phyloP scores from a whole-genome alignment of 768 basidiomycete species.

The Multifurca ochricompacta region DNA sequence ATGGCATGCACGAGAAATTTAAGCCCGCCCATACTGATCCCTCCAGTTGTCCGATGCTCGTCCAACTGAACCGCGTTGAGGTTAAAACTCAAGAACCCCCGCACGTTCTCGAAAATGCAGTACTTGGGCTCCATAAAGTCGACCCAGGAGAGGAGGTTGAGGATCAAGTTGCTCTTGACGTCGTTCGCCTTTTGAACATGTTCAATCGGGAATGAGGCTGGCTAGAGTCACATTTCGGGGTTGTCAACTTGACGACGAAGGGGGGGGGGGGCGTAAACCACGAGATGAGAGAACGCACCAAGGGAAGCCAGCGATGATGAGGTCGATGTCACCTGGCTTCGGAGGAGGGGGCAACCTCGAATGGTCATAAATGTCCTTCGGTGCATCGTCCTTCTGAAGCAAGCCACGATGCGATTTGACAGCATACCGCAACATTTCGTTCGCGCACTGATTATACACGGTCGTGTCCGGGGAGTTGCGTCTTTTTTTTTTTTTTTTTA shows the following conservation, averaged over 20 bases:
- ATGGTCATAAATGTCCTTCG: constrained; percentile 34
- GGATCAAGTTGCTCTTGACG: constrained; percentile 57
- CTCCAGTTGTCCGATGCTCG: constrained; percentile 46
- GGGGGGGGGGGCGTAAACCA: background rate
- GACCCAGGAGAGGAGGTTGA: constrained; percentile 44
- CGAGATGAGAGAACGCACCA: constrained; percentile 38
- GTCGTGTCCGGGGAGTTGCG: constrained; percentile 43
- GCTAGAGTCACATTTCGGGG: constrained; percentile 31
- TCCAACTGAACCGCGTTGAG: constrained; percentile 33
- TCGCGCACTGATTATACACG: constrained; percentile 68
- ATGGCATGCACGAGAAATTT: constrained; percentile 58
- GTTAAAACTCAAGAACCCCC: constrained; percentile 36
- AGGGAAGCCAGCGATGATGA: constrained; percentile 66
- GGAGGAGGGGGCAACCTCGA: constrained; percentile 39
- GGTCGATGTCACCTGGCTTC: constrained; percentile 46
- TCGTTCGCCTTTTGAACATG: constrained; percentile 65
- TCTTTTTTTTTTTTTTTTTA: too few species aligned
- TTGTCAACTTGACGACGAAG: too few species aligned
- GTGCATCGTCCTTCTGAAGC: constrained; percentile 27
- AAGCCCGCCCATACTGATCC: constrained; percentile 64
- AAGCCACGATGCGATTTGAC: constrained; percentile 41
- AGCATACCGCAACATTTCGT: constrained; percentile 49
- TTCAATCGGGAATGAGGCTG: constrained; percentile 70
- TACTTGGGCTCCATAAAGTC: constrained; percentile 36
- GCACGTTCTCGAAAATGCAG: constrained; percentile 44